Evolutionary conservation across 2,329 filamentous ascomycete species (phyloP), one percentile per base, ranked within the genome.

Genomic region (Xylariaceae sp.): DNA sequence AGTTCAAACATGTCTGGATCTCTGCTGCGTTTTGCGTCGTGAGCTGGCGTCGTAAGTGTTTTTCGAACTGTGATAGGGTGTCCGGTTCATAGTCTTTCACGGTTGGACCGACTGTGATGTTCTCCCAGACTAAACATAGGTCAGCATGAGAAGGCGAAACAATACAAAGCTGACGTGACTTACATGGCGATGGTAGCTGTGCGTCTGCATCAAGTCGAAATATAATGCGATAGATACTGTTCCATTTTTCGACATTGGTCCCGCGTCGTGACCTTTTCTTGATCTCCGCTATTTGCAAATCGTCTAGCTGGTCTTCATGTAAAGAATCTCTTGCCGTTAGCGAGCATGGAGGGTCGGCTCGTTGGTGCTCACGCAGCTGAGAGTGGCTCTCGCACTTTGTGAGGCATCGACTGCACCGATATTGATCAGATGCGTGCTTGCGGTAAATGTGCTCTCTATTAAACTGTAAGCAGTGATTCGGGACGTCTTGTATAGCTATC

Each of bases 401-500:
- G 6, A 55, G 46, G 22, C 58, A 60, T 19, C 58, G 54, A 22
- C 40, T 46, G 17, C 58, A 60, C 12, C 50, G 49, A n/a, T 49
- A 48, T 6, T 36, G 27, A 2, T 11, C 11, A 11, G 44, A 54
- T 19, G 33, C 48, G 33, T 59, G 57, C 4, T 48, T 52, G 32
- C 57, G 55, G 19, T 57, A 51, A 11, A 59, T 47, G 27, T 60
- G 58, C 22, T 58, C 58, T 33, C 57, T 59, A 42, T 36, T 36
- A 5, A 5, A 14, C 33, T 36, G 15, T 36, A 14, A 36, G 33
- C 33, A 15, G 10, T 15, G 15, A 12, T 10, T 36, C 15, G 12
- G 12, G 12, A 12, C 9, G 10, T 14, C 14, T 10, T 36, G 33
- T 12, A 5, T 36, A 5, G 15, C 33, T 4, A 10, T 36, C 12